A percentile compares a stretch with the other conserved stretches of the same genome.
phyloP scores from a whole-genome alignment of 176 grass and related monocot genomes.

The Areca catechu region DNA sequence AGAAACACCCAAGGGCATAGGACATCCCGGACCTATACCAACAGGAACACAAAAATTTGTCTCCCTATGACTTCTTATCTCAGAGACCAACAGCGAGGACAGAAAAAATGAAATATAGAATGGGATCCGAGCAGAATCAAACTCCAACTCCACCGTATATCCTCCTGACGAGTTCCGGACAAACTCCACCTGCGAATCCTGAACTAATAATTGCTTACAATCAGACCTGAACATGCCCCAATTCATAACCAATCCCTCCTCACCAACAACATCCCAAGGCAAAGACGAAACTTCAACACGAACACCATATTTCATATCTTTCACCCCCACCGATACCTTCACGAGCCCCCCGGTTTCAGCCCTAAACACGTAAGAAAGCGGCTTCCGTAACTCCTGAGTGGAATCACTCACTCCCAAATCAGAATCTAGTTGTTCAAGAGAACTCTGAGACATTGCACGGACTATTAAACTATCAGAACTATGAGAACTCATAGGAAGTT shows the following conservation, averaged over 20 bases:
- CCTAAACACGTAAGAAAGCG: constrained; percentile 23
- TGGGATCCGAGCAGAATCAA: constrained; percentile 32
- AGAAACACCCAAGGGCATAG: constrained; percentile 62
- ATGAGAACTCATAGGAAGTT: no score
- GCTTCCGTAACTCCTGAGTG: neutral
- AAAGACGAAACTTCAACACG: constrained; percentile 25
- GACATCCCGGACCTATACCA: constrained; percentile 54
- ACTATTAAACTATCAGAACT: no score
- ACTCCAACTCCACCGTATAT: constrained; percentile 32
- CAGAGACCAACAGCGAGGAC: constrained; percentile 5
- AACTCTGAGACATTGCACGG: no score
- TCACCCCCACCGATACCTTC: constrained; percentile 24
- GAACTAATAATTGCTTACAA: constrained; percentile 14
- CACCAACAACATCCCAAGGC: neutral
- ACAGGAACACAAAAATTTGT: constrained; percentile 63
- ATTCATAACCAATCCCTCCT: constrained; percentile 16
- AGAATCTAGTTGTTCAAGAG: no score
- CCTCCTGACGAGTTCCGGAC: constrained; percentile 8
- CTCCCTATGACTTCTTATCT: constrained; percentile 54
- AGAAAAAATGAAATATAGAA: constrained; percentile 80
- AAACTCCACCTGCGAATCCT: constrained; percentile 7
- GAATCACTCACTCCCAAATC: no score
- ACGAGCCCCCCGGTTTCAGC: constrained; percentile 19
- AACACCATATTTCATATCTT: constrained; percentile 14
- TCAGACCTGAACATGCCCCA: constrained; percentile 23